These are phyloP conservation scores for Pezicula radicicola DNA, from an alignment of 2,329 filamentous ascomycete species.

Conservation along the genomic window DNA sequence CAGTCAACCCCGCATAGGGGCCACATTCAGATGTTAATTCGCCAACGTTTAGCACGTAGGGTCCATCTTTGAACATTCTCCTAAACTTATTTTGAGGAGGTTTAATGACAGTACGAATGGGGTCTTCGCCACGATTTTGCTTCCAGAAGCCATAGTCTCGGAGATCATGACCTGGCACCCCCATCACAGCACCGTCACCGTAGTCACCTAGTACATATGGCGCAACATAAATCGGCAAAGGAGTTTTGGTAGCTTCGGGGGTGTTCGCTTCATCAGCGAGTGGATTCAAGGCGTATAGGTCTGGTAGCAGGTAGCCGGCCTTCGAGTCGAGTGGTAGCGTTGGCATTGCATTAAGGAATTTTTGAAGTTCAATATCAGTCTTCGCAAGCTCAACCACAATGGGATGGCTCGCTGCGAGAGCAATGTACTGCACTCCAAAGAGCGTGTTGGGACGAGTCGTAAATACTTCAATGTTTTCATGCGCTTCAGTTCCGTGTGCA, in stretches of 20 bases:
- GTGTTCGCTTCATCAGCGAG: conserved; percentile 52
- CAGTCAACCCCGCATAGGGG: conserved; percentile 60
- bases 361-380: conserved; percentile 57
- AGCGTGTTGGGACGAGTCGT: conserved; percentile 85
- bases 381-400: conserved; percentile 61
- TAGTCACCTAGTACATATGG: conserved; percentile 85
- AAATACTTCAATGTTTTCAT: conserved; percentile 62
- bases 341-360: conserved; percentile 64
- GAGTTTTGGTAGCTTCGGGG: conserved; percentile 48
- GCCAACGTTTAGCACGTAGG: conserved; percentile 60
- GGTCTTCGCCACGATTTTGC: conserved; percentile 58
- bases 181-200: conserved; percentile 87
- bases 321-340: conserved; percentile 53
- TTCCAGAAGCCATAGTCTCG: conserved; percentile 81
- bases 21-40: conserved; percentile 65
- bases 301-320: conserved; percentile 64
- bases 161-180: conserved; percentile 80
- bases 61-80: conserved; percentile 41
- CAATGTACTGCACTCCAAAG: conserved; percentile 83
- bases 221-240: conserved; percentile 75
- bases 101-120: conserved; percentile 60
- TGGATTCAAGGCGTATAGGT: conserved; percentile 63
- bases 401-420: conserved; percentile 71
- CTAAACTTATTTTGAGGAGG: conserved; percentile 43
- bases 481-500: conserved; percentile 14